phyloP scores from a whole-genome alignment of 1,284 basidiomycete species.

The Flammula alnicola region DNA sequence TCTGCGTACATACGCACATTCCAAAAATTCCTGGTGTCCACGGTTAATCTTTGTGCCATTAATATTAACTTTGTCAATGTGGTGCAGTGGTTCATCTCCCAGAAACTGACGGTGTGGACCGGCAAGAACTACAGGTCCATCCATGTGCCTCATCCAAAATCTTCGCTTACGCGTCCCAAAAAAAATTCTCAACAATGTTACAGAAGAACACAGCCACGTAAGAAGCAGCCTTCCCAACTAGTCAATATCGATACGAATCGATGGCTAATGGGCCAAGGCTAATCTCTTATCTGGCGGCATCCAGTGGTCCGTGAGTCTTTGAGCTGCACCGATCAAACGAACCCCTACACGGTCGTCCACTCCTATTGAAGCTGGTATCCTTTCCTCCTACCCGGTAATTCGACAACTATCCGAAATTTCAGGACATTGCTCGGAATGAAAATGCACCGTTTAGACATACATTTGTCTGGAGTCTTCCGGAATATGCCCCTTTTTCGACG shows the following conservation, averaged over 20 bases:
- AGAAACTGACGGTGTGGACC: constrained; percentile 1
- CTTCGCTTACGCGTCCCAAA: not conserved
- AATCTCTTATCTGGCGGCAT: constrained; percentile 13
- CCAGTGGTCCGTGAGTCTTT: not conserved
- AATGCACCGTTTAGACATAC: constrained; percentile 14
- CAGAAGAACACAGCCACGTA: constrained; percentile 11
- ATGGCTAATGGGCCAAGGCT: constrained; percentile 6
- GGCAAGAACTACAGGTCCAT: constrained; percentile 4
- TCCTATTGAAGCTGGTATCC: not conserved
- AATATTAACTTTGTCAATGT: constrained; percentile 8
- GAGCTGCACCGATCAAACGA: constrained; percentile 7
- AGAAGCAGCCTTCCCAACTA: constrained; percentile 4
- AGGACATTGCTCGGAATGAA: constrained; percentile 14
- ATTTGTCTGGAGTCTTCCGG: not conserved
- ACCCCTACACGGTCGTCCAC: constrained; percentile 3
- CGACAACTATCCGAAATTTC: constrained; percentile 10
- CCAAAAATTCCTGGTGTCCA: not conserved
- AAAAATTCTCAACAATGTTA: constrained; percentile 3
- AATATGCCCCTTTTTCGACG: not conserved
- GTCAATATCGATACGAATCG: constrained; percentile 12
- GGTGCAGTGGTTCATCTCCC: not conserved
- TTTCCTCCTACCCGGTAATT: constrained; percentile 7
- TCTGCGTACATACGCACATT: not conserved
- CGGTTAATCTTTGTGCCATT: not conserved
- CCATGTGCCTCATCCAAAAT: constrained; percentile 4